A percentile compares a stretch with the other conserved stretches of the same genome.
These are phyloP conservation scores for Beauveria asiatica DNA, from an alignment of 2,329 filamentous ascomycete genomes.

Conservation along the genomic window DNA sequence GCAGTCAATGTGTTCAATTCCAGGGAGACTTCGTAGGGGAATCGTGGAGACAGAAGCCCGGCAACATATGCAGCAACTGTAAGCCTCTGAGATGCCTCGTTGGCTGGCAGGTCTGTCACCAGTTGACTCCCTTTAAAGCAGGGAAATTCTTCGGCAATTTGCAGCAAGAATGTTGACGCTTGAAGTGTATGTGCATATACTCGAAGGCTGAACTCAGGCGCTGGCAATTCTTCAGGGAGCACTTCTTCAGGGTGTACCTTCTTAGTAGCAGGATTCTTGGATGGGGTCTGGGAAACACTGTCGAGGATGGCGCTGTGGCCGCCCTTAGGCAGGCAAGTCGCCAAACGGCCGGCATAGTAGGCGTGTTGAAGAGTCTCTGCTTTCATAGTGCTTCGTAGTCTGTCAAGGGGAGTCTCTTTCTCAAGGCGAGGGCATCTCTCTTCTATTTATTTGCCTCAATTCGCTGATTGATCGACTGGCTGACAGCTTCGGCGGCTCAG, in stretches of 20 bases:
- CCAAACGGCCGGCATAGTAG: neutral
- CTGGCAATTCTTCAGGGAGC: neutral
- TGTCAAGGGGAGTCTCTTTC: too few relatives aligned
- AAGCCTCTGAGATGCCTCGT: neutral
- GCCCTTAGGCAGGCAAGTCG: neutral
- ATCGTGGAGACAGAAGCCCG: neutral
- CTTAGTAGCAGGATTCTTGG: neutral
- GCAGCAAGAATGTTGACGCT: neutral
- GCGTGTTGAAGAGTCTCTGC: neutral
- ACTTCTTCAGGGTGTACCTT: neutral
- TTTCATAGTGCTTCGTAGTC: too few relatives aligned
- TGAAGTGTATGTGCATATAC: neutral
- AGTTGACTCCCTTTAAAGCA: neutral
- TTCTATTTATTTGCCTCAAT: too few relatives aligned
- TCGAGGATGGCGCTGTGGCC: neutral
- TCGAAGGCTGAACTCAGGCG: neutral
- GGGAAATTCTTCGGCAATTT: neutral
- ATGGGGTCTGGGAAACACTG: neutral
- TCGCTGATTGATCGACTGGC: too few relatives aligned
- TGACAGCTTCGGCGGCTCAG: too few relatives aligned
- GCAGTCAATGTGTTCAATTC: neutral
- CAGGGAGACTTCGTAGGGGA: neutral
- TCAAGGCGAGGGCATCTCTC: too few relatives aligned
- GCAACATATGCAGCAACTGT: neutral
- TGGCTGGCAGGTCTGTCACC: neutral